These are phyloP conservation scores for Athelia sp. DNA, from an alignment of 1,284 basidiomycete genomes.

Conservation along the genomic window DNA sequence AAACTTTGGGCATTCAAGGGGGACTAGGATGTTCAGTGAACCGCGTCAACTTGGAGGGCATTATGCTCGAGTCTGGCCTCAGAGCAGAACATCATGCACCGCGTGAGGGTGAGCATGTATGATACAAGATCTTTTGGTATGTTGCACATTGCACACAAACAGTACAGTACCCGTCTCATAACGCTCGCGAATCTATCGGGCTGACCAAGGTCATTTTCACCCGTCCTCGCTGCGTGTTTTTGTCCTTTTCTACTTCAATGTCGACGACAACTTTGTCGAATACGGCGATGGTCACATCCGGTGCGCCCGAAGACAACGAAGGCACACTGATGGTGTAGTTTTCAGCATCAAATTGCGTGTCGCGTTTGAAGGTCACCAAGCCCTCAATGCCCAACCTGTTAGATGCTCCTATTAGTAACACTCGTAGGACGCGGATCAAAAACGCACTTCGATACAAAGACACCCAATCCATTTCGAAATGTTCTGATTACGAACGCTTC, in stretches of 20 bases:
- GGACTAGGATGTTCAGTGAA: too few relatives aligned
- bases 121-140: too few relatives aligned
- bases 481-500: slow-evolving; percentile 95
- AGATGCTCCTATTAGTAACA: slow-evolving; percentile 1
- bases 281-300: slow-evolving; percentile 65
- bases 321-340: slow-evolving; percentile 83
- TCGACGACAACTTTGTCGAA: slow-evolving; percentile 92
- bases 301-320: slow-evolving; percentile 25
- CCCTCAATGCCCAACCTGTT: slow-evolving; percentile 89
- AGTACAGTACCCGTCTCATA: slow-evolving; percentile 20
- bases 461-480: slow-evolving; percentile 93
- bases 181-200: slow-evolving; percentile 55
- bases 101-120: too few relatives aligned
- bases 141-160: too few relatives aligned
- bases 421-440: slow-evolving; percentile 2
- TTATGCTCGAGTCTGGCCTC: too few relatives aligned
- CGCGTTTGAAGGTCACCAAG: slow-evolving; percentile 87
- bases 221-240: slow-evolving; percentile 88
- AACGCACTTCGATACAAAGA: slow-evolving; percentile 90
- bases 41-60: too few relatives aligned
- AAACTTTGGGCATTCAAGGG: too few relatives aligned
- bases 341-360: slow-evolving; percentile 87
- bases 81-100: too few relatives aligned
- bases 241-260: slow-evolving; percentile 92
- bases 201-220: slow-evolving; percentile 86